These are phyloP conservation scores for Eucalyptus tenuipes DNA, from an alignment of 345 rosid species.

Conservation along the genomic window DNA sequence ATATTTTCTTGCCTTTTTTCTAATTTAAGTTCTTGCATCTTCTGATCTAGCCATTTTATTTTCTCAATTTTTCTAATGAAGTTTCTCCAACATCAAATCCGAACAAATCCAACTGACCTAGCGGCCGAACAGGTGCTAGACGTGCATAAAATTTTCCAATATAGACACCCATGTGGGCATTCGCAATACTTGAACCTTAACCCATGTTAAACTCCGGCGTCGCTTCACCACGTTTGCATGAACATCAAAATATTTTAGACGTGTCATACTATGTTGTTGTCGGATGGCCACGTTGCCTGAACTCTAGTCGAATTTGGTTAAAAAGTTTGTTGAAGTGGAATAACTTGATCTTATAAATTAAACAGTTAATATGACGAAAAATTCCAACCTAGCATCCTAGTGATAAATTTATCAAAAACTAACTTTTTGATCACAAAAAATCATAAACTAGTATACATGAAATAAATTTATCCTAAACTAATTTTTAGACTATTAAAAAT, in stretches of 20 bases:
- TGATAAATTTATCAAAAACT: fast-evolving
- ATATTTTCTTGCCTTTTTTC: neutral
- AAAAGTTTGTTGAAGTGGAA: neutral
- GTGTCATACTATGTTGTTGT: neutral
- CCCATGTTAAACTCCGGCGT: neutral
- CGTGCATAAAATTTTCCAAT: too few relatives aligned
- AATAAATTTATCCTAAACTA: too few relatives aligned
- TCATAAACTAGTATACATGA: fast-evolving
- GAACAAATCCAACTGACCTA: neutral
- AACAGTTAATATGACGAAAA: too few relatives aligned
- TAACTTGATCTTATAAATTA: neutral
- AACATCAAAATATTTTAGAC: neutral
- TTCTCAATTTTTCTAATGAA: neutral
- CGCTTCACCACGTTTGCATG: too few relatives aligned
- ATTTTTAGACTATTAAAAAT: too few relatives aligned
- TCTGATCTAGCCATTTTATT: neutral
- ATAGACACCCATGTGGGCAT: neutral
- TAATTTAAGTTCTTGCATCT: neutral
- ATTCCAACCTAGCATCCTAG: fast-evolving
- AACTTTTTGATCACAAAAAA: fast-evolving
- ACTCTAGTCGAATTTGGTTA: neutral
- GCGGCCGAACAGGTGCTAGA: neutral
- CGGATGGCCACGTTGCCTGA: neutral
- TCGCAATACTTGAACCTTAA: neutral
- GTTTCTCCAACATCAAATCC: neutral